Conservation (phyloP, 495 filamentous ascomycete species). For the Neurospora sp. region DNA sequence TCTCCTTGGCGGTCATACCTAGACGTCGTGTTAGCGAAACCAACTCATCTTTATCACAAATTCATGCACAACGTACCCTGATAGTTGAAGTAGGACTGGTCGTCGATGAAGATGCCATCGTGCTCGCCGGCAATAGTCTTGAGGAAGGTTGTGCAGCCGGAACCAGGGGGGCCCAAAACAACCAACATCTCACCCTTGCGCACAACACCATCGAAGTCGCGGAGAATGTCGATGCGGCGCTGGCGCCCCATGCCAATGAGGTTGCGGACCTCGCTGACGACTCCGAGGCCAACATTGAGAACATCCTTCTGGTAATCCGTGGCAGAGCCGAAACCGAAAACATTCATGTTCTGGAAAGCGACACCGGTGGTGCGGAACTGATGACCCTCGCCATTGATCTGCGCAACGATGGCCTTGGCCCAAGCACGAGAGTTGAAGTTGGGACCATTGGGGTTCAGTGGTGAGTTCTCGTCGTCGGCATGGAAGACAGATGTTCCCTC, state of each 20-base stretch:
- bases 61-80: too few relatives aligned
- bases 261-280: conserved; percentile 33
- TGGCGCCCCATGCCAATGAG: conserved; percentile 37
- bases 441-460: conserved; percentile 40
- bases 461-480: conserved; percentile 28
- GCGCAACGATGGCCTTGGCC: conserved; percentile 43
- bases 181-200: conserved; percentile 70
- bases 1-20: conserved; percentile 45
- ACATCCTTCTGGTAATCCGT: conserved; percentile 78
- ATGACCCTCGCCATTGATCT: conserved; percentile 32
- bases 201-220: conserved; percentile 70
- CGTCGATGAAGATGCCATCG: conserved; percentile 57
- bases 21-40: too few relatives aligned
- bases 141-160: conserved; percentile 69
- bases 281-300: conserved; percentile 52
- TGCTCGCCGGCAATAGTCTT: conserved; percentile 74
- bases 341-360: conserved; percentile 53
- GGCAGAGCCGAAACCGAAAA: conserved; percentile 65
- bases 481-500: conserved; percentile 26
- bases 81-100: conserved; percentile 61
- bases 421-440: conserved; percentile 45
- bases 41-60: too few relatives aligned
- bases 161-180: conserved; percentile 67
- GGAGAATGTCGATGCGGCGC: conserved; percentile 66
- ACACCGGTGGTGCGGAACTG: conserved; percentile 42